These are phyloP conservation scores for Candida vaughaniae DNA, from an alignment of 805 yeast genomes.

Conservation along the genomic window DNA sequence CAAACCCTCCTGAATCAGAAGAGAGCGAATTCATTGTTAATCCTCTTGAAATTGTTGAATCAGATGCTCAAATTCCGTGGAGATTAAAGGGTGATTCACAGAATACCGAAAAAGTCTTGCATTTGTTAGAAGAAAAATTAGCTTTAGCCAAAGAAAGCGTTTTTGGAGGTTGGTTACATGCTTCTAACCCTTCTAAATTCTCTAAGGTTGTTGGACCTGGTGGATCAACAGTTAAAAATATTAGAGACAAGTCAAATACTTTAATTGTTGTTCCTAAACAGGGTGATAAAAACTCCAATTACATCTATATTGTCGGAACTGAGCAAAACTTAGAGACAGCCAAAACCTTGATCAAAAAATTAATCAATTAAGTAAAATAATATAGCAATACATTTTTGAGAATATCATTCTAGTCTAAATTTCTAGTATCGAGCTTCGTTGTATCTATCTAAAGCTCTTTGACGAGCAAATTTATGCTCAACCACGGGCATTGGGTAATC, in stretches of 20 bases:
- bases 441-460: constrained; percentile 42
- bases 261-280: constrained; percentile 64
- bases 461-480: constrained; percentile 40
- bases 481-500: constrained; percentile 47
- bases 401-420: too few relatives aligned
- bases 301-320: constrained; percentile 60
- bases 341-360: constrained; percentile 18
- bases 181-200: constrained; percentile 50
- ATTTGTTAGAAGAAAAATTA: constrained; percentile 50
- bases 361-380: constrained; percentile 2
- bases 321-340: constrained; percentile 48
- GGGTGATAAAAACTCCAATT: constrained; percentile 49
- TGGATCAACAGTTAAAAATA: constrained; percentile 62
- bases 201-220: constrained; percentile 73
- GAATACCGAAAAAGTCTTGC: constrained; percentile 52
- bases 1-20: constrained; percentile 46
- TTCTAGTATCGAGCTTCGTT: constrained; percentile 27
- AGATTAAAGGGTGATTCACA: constrained; percentile 57
- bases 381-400: background rate
- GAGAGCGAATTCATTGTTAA: constrained; percentile 45
- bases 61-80: constrained; percentile 55
- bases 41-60: constrained; percentile 17
- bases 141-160: constrained; percentile 46
- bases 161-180: constrained; percentile 61
- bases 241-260: constrained; percentile 59